These are phyloP conservation scores for Podospora pseudoanserina DNA, from an alignment of 495 filamentous ascomycete species.

Conservation along the genomic window DNA sequence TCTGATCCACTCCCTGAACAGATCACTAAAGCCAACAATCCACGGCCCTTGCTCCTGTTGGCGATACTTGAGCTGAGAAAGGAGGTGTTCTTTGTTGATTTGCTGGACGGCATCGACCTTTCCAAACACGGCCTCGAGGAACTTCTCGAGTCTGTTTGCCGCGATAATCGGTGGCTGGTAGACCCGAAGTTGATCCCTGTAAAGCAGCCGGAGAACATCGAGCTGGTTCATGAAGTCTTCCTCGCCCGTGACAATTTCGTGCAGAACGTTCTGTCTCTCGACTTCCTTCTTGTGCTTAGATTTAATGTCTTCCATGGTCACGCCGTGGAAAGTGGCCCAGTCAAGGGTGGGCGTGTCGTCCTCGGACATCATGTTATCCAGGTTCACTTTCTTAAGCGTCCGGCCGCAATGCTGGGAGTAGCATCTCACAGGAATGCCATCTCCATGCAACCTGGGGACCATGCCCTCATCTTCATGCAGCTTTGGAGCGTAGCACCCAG, in stretches of 20 bases:
- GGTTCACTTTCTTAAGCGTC: conserved; percentile 89
- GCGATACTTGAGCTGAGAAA: conserved; percentile 93
- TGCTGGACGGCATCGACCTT: conserved; percentile 83
- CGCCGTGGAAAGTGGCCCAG: conserved; percentile 87
- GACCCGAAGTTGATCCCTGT: conserved; percentile 72
- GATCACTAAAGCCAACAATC: conserved; percentile 90
- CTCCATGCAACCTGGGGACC: conserved; percentile 32
- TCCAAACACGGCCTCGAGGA: conserved; percentile 83
- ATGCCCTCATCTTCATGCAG: conserved; percentile 67
- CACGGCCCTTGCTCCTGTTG: conserved; percentile 96
- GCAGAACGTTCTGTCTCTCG: conserved; percentile 87
- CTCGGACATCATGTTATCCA: conserved; percentile 64
- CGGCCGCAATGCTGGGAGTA: conserved; percentile 93
- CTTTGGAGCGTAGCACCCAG: conserved; percentile 83
- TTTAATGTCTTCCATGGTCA: conserved; percentile 72
- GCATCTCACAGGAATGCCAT: conserved; percentile 66
- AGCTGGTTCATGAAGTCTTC: conserved; percentile 86
- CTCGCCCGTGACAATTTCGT: conserved; percentile 94
- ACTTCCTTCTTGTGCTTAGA: conserved; percentile 77
- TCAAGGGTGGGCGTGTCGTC: conserved; percentile 69
- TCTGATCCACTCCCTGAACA: conserved; percentile 97
- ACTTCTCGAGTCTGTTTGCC: conserved; percentile 67
- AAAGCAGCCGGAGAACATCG: conserved; percentile 76
- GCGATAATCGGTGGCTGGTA: conserved; percentile 79
- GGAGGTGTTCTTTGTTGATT: conserved; percentile 89